Evolutionary conservation across 805 yeast genomes (phyloP).

Genomic region (Blastobotrys parvus): DNA sequence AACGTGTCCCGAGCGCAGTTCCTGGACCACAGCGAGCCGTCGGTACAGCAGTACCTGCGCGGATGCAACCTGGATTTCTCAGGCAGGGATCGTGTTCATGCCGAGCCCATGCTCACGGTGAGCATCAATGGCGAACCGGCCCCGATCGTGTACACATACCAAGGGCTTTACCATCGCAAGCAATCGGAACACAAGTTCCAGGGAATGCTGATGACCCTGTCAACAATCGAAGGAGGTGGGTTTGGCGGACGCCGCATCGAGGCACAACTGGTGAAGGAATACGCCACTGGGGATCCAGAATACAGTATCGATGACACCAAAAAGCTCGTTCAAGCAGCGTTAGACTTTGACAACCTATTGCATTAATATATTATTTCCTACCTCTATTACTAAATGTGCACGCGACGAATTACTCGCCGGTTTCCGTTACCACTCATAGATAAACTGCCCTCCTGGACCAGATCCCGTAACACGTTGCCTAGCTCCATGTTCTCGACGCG

Average conservation of each 20-base stretch:
- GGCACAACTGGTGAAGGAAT: constrained; percentile 37
- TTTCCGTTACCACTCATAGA: constrained; percentile 44
- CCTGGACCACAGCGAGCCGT: constrained; percentile 32
- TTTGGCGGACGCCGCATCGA: constrained; percentile 48
- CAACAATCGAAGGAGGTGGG: constrained; percentile 48
- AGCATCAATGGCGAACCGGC: constrained; percentile 31
- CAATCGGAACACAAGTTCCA: constrained; percentile 37
- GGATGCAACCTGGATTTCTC: constrained; percentile 34
- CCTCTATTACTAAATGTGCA: background rate
- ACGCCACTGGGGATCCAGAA: background rate
- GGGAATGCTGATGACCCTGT: constrained; percentile 33
- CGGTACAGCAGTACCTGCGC: constrained; percentile 34
- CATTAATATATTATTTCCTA: background rate
- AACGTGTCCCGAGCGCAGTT: constrained; percentile 29
- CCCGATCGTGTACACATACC: constrained; percentile 37
- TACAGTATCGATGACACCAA: background rate
- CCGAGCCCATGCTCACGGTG: constrained; percentile 35
- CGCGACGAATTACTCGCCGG: constrained; percentile 47
- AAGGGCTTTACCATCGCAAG: constrained; percentile 36
- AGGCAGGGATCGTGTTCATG: constrained; percentile 30
- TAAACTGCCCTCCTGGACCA: constrained; percentile 64
- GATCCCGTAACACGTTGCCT: constrained; percentile 54
- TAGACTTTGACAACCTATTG: background rate
- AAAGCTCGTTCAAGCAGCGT: background rate
- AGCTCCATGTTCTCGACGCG: constrained; percentile 66